Evolutionary conservation across 148 eudicot species (phyloP).

Genomic region (Diospyros kaki): DNA sequence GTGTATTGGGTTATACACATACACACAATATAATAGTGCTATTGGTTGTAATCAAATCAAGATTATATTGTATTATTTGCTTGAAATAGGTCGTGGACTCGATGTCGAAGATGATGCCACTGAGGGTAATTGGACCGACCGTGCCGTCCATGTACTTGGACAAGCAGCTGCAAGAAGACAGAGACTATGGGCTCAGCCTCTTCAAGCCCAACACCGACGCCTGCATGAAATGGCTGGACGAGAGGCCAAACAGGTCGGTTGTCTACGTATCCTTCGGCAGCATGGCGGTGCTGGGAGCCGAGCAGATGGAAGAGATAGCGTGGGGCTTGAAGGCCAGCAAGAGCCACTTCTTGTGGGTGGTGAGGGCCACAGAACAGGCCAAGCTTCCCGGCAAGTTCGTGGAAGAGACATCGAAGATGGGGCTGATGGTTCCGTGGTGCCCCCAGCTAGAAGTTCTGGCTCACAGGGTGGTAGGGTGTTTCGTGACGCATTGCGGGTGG

Average conservation of each 20-base stretch:
- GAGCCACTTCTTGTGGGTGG: slow-evolving; percentile 47
- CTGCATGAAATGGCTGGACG: slow-evolving; percentile 47
- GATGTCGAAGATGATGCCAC: slow-evolving; percentile 29
- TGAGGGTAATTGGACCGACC: slow-evolving; percentile 50
- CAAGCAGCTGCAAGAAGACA: slow-evolving; percentile 39
- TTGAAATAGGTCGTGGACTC: slow-evolving; percentile 31
- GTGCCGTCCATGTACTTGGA: slow-evolving; percentile 46
- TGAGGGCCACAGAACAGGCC: slow-evolving; percentile 37
- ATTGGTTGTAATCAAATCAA: too few species aligned
- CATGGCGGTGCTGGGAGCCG: slow-evolving; percentile 27
- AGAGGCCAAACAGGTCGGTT: slow-evolving; percentile 27
- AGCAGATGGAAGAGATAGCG: slow-evolving; percentile 54
- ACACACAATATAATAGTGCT: too few species aligned
- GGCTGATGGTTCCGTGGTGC: too few species aligned
- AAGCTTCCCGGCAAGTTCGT: slow-evolving; percentile 31
- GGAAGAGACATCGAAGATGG: slow-evolving; percentile 4
- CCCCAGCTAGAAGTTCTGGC: too few species aligned
- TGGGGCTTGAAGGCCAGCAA: slow-evolving; percentile 25
- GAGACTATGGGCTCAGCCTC: slow-evolving; percentile 43
- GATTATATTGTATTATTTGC: too few species aligned
- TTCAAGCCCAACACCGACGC: slow-evolving; percentile 23
- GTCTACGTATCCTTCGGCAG: slow-evolving; percentile 65
- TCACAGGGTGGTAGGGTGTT: too few species aligned
- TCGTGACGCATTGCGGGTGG: too few species aligned
- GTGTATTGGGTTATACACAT: too few species aligned